Evolutionary conservation across 2,329 filamentous ascomycete genomes (phyloP).

Genomic region (Plenodomus biglobosus): DNA sequence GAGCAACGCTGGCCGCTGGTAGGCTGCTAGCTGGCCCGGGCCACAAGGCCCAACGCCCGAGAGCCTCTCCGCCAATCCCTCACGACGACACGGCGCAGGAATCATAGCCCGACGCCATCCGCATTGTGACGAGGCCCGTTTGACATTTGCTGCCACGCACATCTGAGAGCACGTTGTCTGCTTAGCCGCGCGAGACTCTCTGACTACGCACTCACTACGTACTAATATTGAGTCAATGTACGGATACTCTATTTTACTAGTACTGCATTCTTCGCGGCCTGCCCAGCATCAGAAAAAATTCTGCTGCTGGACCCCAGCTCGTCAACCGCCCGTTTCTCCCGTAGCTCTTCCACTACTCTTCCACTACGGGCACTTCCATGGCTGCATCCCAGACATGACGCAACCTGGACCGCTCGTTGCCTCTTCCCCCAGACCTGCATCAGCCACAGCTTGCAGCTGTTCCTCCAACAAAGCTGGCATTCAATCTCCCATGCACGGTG

Average conservation of each 20-base stretch:
- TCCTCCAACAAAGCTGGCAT: constrained; percentile 15
- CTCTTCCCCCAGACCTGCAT: constrained; percentile 2
- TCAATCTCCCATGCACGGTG: constrained; percentile 3
- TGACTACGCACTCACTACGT: neutral
- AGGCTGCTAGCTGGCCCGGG: constrained; percentile 1
- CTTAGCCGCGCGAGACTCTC: neutral
- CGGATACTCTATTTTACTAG: too few relatives aligned
- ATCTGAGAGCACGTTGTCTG: constrained; percentile 1
- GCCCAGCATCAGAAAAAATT: neutral
- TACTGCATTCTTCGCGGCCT: too few relatives aligned
- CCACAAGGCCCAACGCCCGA: neutral
- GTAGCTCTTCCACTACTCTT: constrained; percentile 5
- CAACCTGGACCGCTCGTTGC: neutral
- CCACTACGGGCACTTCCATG: constrained; percentile 2
- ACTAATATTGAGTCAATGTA: too few relatives aligned
- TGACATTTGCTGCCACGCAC: constrained; percentile 6
- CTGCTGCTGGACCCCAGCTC: neutral
- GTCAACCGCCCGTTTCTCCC: constrained; percentile 1
- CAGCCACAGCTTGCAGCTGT: constrained; percentile 6
- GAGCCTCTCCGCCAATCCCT: constrained; percentile 1
- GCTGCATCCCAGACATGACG: constrained; percentile 5
- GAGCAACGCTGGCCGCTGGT: constrained; percentile 6
- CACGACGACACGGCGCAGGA: constrained; percentile 10
- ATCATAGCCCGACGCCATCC: constrained; percentile 10
- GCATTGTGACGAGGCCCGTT: neutral